Evolutionary conservation across 108 stramenopile species (phyloP), one percentile per base, ranked within the genome.

Genomic region (Cyclostephanos invisitatus): DNA sequence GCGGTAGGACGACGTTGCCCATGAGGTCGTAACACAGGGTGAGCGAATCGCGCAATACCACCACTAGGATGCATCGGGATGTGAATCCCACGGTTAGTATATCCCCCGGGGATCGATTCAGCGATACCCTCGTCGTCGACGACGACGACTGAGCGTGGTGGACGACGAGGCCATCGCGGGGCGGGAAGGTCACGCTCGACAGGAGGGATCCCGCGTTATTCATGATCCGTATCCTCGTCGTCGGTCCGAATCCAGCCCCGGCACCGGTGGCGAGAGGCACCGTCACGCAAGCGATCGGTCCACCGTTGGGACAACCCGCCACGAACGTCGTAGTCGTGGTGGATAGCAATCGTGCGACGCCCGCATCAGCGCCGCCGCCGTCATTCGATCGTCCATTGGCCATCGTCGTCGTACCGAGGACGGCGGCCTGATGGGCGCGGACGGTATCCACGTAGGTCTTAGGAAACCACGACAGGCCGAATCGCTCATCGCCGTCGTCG

Each of bases 291-390:
- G 90, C 92, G 70, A 93, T 81, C 10, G 92, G 90, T 44, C 92
- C 92, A 40, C 92, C 92, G 61, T 91, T 78, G n/a, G 88, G 87
- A 84, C 90, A 93, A 17, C 86, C 89, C 8, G 82, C 87, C 17
- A 91, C 87, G 24, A 86, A 73, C 7, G 92, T 93, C 27, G 80
- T 74, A 0, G 92, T 93, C 8, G 92, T 82, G 32, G 82, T 85
- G 53, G 83, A 75, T 49, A 90, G 60, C 9, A 89, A 59, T 63
- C 87, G 77, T 21, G 74, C 70, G 6, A 92, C 58, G 49, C 87
- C 87, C 17, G 78, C 53, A 72, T 78, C 72, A 17, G 32, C 47
- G 17, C 57, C 35, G 77, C 9, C 12, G 53, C 53, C 22, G 22
- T 46, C 44, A 2, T 3, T 3, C 44, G 44, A 15, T 7, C 24